phyloP scores from a whole-genome alignment of 805 yeast genomes.

The Yarrowia sp. region DNA sequence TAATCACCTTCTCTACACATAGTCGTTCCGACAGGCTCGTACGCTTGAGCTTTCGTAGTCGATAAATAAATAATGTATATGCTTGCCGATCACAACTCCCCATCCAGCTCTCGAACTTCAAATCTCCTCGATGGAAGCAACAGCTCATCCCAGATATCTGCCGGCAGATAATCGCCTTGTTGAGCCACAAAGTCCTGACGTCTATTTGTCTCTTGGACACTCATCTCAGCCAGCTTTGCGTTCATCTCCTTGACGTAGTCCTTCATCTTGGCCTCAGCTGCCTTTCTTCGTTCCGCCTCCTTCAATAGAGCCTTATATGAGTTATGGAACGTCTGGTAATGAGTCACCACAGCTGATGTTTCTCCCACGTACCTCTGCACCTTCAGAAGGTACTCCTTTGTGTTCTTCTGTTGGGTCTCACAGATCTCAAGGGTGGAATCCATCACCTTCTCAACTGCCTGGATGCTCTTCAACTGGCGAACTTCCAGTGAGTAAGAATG shows the following conservation, averaged over 20 bases:
- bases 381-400: constrained; percentile 7
- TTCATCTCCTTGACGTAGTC: constrained; percentile 9
- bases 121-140: constrained; percentile 2
- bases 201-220: constrained; percentile 1
- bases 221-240: constrained; percentile 16
- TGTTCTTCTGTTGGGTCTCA: constrained; percentile 19
- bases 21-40: too few relatives aligned
- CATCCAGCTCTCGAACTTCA: constrained; percentile 15
- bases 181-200: constrained; percentile 24
- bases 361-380: constrained; percentile 21
- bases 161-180: constrained; percentile 31
- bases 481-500: constrained; percentile 15
- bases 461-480: constrained; percentile 7
- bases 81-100: not conserved
- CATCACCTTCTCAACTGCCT: constrained; percentile 17
- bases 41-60: too few relatives aligned
- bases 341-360: constrained; percentile 3
- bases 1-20: too few relatives aligned
- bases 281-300: constrained; percentile 16
- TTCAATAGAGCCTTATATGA: constrained; percentile 6
- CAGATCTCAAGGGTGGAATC: constrained; percentile 15
- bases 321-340: constrained; percentile 18
- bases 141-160: constrained; percentile 31
- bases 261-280: constrained; percentile 7
- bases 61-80: constrained; percentile 14